Conservation (phyloP, 164 flowering plant species). For the Cinnamomum micranthum region DNA sequence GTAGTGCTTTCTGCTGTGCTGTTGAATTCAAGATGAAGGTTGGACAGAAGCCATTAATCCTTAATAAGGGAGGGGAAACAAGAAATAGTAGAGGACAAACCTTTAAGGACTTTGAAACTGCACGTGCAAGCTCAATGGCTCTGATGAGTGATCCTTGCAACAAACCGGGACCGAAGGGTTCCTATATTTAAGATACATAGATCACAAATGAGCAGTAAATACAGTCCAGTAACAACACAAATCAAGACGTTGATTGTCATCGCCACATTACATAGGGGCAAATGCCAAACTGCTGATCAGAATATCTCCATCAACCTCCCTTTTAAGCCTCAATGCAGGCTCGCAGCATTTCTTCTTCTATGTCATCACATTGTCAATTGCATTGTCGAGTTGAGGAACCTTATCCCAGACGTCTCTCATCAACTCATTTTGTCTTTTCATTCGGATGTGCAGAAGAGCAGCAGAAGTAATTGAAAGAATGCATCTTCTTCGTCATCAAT, state of each 20-base stretch:
- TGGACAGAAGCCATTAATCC: background rate
- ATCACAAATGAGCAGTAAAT: background rate
- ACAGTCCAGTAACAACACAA: background rate
- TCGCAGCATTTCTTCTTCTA: slow-evolving; percentile 92
- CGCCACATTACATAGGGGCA: slow-evolving; percentile 29
- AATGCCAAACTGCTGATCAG: slow-evolving; percentile 22
- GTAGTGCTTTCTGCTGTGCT: slow-evolving; percentile 60
- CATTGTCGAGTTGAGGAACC: slow-evolving; percentile 42
- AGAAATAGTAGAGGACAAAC: slow-evolving; percentile 22
- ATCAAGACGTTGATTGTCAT: background rate
- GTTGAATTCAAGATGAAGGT: slow-evolving; percentile 33
- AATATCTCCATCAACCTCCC: slow-evolving; percentile 43
- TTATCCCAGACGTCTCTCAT: slow-evolving; percentile 29
- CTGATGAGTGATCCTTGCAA: slow-evolving; percentile 35
- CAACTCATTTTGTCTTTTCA: slow-evolving; percentile 14
- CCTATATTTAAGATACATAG: slow-evolving; percentile 25
- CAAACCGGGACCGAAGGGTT: slow-evolving; percentile 23
- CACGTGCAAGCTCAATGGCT: slow-evolving; percentile 66
- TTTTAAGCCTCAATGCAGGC: slow-evolving; percentile 97
- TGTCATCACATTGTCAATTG: slow-evolving; percentile 56
- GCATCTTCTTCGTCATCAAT: slow-evolving; percentile 61
- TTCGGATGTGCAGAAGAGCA: slow-evolving; percentile 16
- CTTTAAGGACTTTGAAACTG: slow-evolving; percentile 67
- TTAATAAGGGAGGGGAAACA: background rate
- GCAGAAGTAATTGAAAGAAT: slow-evolving; percentile 19